Evolutionary conservation across 2,329 filamentous ascomycete genomes (phyloP), one percentile per base, ranked within the genome.

Genomic region (Ophiostoma pallidulum): DNA sequence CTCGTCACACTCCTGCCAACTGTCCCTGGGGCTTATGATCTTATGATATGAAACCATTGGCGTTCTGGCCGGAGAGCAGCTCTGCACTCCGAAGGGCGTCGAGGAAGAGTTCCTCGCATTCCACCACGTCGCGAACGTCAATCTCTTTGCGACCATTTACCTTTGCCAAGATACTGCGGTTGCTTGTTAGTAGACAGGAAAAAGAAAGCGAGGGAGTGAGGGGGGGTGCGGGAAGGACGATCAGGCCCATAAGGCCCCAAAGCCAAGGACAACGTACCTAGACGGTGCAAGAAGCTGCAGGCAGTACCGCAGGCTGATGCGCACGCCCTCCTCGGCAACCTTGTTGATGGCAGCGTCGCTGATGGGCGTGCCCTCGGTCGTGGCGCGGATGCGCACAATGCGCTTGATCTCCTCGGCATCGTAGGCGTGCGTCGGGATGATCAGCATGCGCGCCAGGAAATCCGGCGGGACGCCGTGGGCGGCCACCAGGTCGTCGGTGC

Each of bases 381-480:
- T 81, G 33, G 88, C 81, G 42, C 92, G 84, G 58, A 94, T 82
- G 56, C 82, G 78, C 58, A 97, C 84, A 65, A 98, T 98, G 52
- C 82, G 81, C 69, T 89, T 89, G 65, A 98, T 94, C 69, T 98
- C 92, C 14, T 88, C 80, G 36, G 82, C 78, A 52, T 82, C 78
- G 70, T 97, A 98, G 10, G 89, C 82, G 57, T 89, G 86, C 16
- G 92, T 98, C 38, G 92, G 92, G 60, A 98, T 84, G 68, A 98
- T 97, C 62, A 98, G 85, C 47, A 98, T 80, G 51, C 92, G 88
- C 47, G 87, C 85, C 47, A 98, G 77, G 57, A 98, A 89, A 66
- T 98, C 92, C 9, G 91, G 80, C 14, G 92, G 92, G 57, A 98
- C 84, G 61, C 92, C 92, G 68, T 98, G 92, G 4, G 92, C 87